Conservation (phyloP, 208 protist genomes). For the Trypanosoma scelopori region DNA sequence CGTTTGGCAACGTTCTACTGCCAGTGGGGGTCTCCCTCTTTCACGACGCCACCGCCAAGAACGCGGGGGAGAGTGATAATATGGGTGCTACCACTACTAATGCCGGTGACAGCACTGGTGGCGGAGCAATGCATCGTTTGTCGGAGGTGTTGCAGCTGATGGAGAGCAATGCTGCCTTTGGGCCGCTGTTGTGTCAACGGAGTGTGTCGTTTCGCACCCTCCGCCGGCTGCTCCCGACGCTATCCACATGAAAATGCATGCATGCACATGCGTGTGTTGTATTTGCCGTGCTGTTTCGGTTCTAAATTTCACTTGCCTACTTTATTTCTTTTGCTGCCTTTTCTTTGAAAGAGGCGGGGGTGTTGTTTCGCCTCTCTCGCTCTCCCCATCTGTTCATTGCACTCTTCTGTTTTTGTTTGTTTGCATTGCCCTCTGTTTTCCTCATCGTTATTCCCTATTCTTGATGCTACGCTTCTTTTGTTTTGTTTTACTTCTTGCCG, state of each 20-base stretch:
- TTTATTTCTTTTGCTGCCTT: slow-evolving; percentile 22
- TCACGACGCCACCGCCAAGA: background rate
- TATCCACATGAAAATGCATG: slow-evolving; percentile 6
- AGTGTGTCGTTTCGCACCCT: slow-evolving; percentile 25
- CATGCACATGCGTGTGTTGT: background rate
- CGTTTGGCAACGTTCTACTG: background rate
- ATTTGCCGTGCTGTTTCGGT: too few relatives aligned
- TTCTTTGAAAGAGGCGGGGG: too few relatives aligned
- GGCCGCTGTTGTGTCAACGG: slow-evolving; percentile 4
- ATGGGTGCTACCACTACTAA: background rate
- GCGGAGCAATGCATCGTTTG: slow-evolving; percentile 3
- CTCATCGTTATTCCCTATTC: slow-evolving; percentile 1
- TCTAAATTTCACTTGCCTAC: background rate
- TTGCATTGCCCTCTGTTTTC: too few relatives aligned
- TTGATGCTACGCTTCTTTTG: background rate
- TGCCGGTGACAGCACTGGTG: background rate
- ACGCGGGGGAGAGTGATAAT: background rate
- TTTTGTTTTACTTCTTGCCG: too few relatives aligned
- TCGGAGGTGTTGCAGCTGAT: slow-evolving; percentile 12
- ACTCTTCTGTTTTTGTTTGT: too few relatives aligned
- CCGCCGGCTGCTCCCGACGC: slow-evolving; percentile 6
- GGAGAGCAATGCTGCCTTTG: slow-evolving; percentile 15
- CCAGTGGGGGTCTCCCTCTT: background rate
- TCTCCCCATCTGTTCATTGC: too few relatives aligned
- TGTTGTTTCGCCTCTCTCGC: too few relatives aligned